Conservation (phyloP, 164 flowering plant species). For the Vitis rotundifolia region DNA sequence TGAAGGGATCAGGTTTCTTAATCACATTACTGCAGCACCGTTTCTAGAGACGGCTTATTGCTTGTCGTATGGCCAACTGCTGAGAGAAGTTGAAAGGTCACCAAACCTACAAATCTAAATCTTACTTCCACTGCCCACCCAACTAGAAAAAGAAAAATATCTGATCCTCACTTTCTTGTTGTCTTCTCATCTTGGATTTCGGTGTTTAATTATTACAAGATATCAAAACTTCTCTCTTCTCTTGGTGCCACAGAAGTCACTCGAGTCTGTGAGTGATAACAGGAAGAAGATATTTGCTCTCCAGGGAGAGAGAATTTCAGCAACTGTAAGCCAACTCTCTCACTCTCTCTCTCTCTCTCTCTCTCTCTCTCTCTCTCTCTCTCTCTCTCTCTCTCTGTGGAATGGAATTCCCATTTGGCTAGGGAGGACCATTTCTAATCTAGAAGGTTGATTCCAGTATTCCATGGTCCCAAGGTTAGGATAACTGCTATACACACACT, state of each 20-base stretch:
- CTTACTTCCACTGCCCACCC: neutral
- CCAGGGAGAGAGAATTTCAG: neutral
- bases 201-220: neutral
- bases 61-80: neutral
- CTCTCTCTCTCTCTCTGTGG: neutral
- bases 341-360: neutral
- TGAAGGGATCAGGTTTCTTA: neutral
- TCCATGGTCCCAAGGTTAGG: neutral
- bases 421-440: conserved; percentile 1
- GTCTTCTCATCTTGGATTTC: neutral
- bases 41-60: neutral
- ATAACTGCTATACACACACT: neutral
- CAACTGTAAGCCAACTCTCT: no score
- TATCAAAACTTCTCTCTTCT: neutral
- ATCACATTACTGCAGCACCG: neutral
- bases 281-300: neutral
- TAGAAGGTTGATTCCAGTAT: neutral
- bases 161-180: neutral
- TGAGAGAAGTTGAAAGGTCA: neutral
- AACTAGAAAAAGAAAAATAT: neutral
- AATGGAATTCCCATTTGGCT: neutral
- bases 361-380: neutral
- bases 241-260: neutral
- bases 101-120: neutral
- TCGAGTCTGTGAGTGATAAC: neutral